Evolutionary conservation across 2,329 filamentous ascomycete genomes (phyloP).

Genomic region (Aspergillus pseudoviridinutans): DNA sequence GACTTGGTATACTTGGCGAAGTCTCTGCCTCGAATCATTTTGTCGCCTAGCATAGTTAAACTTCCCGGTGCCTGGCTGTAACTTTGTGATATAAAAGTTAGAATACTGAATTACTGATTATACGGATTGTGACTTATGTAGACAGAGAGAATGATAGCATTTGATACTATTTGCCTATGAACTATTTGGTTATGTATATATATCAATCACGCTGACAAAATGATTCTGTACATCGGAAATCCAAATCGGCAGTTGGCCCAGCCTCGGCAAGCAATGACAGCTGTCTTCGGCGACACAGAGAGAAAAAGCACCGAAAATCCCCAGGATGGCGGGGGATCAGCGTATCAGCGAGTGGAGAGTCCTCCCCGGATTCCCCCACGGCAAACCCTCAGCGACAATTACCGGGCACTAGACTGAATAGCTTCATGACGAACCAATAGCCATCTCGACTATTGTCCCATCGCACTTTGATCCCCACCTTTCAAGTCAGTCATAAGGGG

Average conservation of each 20-base stretch:
- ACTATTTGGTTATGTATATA: too few species aligned
- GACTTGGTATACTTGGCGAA: not conserved
- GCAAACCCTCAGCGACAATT: not conserved
- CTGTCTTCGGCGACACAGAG: not conserved
- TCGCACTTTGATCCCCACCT: not conserved
- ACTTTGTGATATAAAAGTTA: too few species aligned
- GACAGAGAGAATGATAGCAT: not conserved
- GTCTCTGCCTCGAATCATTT: not conserved
- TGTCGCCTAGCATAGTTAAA: not conserved
- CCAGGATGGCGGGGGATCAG: not conserved
- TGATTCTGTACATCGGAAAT: not conserved
- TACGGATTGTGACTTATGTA: too few species aligned
- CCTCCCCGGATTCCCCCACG: not conserved
- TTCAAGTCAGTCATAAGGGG: not conserved
- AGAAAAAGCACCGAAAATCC: not conserved
- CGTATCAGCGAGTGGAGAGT: not conserved
- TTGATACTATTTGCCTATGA: not conserved
- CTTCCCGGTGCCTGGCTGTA: too few species aligned
- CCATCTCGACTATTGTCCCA: not conserved
- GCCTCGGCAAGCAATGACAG: not conserved
- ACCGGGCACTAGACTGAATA: not conserved
- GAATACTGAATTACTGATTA: too few species aligned
- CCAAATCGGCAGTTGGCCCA: not conserved
- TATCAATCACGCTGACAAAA: not conserved
- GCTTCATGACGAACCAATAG: not conserved